Evolutionary conservation across 106 monocot species (phyloP), one percentile per base, ranked within the genome.

Genomic region (Alisma plantagoaquatica): DNA sequence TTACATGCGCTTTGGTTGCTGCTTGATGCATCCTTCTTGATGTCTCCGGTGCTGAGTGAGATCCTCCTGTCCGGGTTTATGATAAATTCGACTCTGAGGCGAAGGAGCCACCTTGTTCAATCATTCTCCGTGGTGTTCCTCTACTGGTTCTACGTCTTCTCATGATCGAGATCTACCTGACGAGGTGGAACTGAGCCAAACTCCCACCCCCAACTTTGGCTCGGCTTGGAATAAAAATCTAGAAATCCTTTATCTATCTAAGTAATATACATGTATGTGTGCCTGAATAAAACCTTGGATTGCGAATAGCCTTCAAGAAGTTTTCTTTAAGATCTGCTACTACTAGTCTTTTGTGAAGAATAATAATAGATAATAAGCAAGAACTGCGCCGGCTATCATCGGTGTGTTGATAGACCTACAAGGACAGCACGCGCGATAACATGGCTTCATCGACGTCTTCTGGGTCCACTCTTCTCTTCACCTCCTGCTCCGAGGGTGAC

Each of bases 81-180:
- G 73, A 76, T 85, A 17, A 85, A 70, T 33, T 84, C 79, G 65
- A 49, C 75, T 4, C 61, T 86, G 30, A 27, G 75, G 49, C 74
- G 79, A 29, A 43, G 75, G 48, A 72, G 75, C 65, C 84, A 75
- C 41, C 69, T 84, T 0, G 79, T 79, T 70, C 84, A 80, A 32
- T 85, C 84, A 53, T 85, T 85, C 76, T 80, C 84, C 26, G 76
- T 85, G 23, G 75, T 85, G 38, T 79, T 85, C 79, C 84, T 85
- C 46, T 85, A 85, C 79, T 85, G 84, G 84, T 85, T 85, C 66
- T 85, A 85, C 53, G 84, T 80, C n/a, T 80, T 85, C 66, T 85
- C 84, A 63, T 79, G 56, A 55, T 12, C 8, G n/a, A n/a, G n/a
- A n/a, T n/a, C n/a, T n/a, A n/a, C n/a, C n/a, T n/a, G n/a, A n/a